These are phyloP conservation scores for Vigna hirtella DNA, from an alignment of 306 rosid species.

Conservation along the genomic window DNA sequence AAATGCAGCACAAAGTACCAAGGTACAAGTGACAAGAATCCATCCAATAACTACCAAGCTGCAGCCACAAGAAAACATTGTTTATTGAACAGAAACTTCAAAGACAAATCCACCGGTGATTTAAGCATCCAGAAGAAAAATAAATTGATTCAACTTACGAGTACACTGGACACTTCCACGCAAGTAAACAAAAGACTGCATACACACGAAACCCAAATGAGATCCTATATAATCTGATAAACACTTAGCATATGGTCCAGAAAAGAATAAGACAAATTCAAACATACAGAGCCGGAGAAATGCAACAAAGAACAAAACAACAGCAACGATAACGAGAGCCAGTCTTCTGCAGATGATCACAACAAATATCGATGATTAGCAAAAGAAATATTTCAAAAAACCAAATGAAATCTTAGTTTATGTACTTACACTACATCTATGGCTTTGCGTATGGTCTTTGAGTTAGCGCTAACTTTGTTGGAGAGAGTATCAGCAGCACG, in stretches of 20 bases:
- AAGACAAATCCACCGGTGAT: neutral
- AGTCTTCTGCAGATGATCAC: conserved; percentile 55
- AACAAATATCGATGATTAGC: conserved; percentile 1
- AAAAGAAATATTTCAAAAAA: neutral
- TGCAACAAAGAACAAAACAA: conserved; percentile 62
- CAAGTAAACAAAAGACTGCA: conserved; percentile 73
- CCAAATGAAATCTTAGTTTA: neutral
- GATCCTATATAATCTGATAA: neutral
- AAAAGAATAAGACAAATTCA: neutral
- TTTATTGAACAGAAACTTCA: neutral
- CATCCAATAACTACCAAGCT: conserved; percentile 68
- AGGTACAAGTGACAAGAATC: conserved; percentile 67
- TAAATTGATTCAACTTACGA: conserved; percentile 58
- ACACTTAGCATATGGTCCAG: conserved; percentile 1
- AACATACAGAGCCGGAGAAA: conserved; percentile 75
- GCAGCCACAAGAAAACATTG: conserved; percentile 40
- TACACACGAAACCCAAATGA: neutral
- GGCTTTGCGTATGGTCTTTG: conserved; percentile 26
- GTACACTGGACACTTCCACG: conserved; percentile 62
- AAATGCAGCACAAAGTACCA: conserved; percentile 65
- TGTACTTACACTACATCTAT: conserved; percentile 43
- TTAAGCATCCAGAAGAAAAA: neutral
- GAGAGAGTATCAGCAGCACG: conserved; percentile 39
- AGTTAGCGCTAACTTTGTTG: conserved; percentile 35
- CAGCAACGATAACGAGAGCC: conserved; percentile 62